Conservation (phyloP, 306 rosid genomes). For the Sechiopsis laciniata region DNA sequence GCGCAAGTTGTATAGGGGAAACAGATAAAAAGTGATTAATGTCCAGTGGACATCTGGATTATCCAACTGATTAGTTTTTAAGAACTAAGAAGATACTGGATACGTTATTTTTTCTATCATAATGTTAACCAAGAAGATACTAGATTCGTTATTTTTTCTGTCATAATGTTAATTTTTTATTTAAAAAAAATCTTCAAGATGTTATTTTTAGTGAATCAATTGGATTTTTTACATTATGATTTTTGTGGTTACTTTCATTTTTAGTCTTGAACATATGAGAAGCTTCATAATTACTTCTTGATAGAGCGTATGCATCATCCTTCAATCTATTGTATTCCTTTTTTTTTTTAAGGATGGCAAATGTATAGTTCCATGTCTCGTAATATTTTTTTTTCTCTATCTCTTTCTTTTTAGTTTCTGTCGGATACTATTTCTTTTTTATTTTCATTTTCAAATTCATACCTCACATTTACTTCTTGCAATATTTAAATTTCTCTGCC, state of each 20-base stretch:
- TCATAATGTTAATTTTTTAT: background rate
- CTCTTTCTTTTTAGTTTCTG: background rate
- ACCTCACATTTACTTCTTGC: background rate
- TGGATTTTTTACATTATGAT: background rate
- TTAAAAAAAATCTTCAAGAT: background rate
- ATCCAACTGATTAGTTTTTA: constrained; percentile 4
- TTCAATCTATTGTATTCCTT: background rate
- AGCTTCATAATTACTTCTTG: background rate
- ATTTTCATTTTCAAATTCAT: constrained; percentile 9
- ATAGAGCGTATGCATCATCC: background rate
- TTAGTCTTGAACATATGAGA: background rate
- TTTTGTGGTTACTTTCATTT: background rate
- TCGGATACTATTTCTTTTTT: background rate
- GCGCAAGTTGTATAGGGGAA: background rate
- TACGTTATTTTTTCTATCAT: background rate
- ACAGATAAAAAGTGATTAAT: background rate
- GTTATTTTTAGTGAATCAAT: background rate
- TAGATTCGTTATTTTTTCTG: background rate
- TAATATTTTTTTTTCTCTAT: background rate
- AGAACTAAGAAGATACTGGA: background rate
- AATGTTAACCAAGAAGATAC: background rate
- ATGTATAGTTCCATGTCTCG: background rate
- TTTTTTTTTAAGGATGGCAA: background rate
- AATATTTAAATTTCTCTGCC: background rate
- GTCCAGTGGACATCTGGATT: background rate